A percentile compares a stretch with the other conserved stretches of the same genome.
These are phyloP conservation scores for Suillus subaureus DNA, from an alignment of 768 basidiomycete species.

Conservation along the genomic window DNA sequence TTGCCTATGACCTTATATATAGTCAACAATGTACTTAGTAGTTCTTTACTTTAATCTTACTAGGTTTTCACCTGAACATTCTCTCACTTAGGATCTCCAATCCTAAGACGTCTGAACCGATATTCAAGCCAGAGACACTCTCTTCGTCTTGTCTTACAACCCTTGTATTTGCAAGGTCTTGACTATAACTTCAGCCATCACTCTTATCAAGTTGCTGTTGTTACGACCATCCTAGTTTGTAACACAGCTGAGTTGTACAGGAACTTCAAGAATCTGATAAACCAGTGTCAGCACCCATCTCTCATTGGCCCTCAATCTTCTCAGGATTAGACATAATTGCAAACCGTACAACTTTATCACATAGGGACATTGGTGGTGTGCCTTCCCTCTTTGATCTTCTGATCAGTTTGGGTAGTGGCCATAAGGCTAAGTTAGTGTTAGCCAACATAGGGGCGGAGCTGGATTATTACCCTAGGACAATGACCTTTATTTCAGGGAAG, in stretches of 20 bases:
- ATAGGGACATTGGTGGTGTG: neutral
- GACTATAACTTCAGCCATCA: too few species aligned
- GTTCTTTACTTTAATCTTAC: too few species aligned
- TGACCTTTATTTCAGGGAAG: neutral
- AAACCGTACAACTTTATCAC: neutral
- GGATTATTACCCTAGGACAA: neutral
- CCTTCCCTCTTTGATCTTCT: slow-evolving; percentile 9
- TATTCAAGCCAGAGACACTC: too few species aligned
- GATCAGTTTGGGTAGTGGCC: slow-evolving; percentile 5
- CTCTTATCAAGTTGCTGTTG: too few species aligned
- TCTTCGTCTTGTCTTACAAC: too few species aligned
- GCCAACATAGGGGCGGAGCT: neutral
- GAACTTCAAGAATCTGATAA: neutral
- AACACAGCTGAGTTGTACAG: neutral
- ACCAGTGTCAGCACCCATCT: neutral
- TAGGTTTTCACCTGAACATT: too few species aligned
- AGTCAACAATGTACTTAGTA: too few species aligned
- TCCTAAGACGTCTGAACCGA: too few species aligned
- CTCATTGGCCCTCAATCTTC: slow-evolving; percentile 9
- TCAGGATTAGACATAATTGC: slow-evolving; percentile 9
- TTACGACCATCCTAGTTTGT: too few species aligned
- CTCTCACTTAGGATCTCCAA: too few species aligned
- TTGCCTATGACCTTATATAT: too few species aligned
- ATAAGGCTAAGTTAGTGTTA: neutral
- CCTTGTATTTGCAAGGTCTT: too few species aligned